These are phyloP conservation scores for Volutella citrinella DNA, from an alignment of 2,329 filamentous ascomycete genomes.

Conservation along the genomic window DNA sequence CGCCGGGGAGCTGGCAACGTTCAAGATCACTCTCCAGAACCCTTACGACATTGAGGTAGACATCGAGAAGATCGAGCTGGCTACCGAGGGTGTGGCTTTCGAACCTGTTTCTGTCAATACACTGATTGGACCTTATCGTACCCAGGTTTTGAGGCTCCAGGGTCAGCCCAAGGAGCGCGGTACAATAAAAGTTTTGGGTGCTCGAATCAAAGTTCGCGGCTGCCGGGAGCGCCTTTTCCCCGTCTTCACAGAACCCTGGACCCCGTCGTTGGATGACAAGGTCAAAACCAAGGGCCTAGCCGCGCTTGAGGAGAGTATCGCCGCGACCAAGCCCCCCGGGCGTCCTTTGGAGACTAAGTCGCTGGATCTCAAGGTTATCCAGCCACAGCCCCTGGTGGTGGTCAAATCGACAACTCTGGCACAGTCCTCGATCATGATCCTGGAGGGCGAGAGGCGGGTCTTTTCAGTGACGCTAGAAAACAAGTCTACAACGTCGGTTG, in stretches of 20 bases:
- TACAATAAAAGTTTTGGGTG: conserved; percentile 71
- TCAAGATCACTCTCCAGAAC: conserved; percentile 85
- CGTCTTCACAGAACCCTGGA: conserved; percentile 77
- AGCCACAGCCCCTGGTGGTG: conserved; percentile 71
- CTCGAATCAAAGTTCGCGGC: conserved; percentile 73
- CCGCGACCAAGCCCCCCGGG: conserved; percentile 35
- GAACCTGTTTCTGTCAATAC: conserved; percentile 63
- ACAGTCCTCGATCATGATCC: conserved; percentile 84
- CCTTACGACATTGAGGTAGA: conserved; percentile 91
- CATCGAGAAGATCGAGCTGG: conserved; percentile 75
- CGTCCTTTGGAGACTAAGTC: conserved; percentile 45
- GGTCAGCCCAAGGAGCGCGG: conserved; percentile 68
- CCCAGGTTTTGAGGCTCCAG: conserved; percentile 71
- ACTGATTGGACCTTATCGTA: conserved; percentile 75
- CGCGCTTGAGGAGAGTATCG: conserved; percentile 48
- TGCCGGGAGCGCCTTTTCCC: conserved; percentile 82
- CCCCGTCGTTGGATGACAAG: conserved; percentile 65
- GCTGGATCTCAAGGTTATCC: conserved; percentile 71
- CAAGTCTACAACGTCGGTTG: conserved; percentile 69
- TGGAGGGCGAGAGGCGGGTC: conserved; percentile 79
- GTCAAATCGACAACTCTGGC: conserved; percentile 75
- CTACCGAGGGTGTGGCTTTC: conserved; percentile 71
- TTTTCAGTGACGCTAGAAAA: conserved; percentile 84
- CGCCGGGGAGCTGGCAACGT: conserved; percentile 72
- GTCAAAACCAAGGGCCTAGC: conserved; percentile 71